Conservation (phyloP, 2,329 filamentous ascomycete species). For the Ceratocystis ficicola region DNA sequence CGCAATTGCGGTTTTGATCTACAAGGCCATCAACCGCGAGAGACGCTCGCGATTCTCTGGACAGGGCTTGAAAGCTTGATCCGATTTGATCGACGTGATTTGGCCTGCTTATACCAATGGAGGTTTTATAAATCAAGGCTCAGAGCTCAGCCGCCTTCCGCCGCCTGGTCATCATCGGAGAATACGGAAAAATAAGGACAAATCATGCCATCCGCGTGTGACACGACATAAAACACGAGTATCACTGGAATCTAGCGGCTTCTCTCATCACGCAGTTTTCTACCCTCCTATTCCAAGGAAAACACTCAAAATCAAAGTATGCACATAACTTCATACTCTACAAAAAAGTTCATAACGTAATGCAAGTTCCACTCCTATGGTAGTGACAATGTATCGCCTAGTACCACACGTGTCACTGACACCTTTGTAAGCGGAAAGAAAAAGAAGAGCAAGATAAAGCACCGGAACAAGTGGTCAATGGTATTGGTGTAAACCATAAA, state of each 20-base stretch:
- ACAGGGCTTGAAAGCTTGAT: not conserved
- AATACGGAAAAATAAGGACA: not conserved
- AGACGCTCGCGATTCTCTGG: slow-evolving; percentile 2
- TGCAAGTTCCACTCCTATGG: not conserved
- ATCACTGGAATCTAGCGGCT: not conserved
- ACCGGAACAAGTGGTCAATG: not conserved
- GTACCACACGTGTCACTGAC: too few relatives aligned
- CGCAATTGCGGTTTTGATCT: slow-evolving; percentile 15
- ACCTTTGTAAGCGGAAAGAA: not conserved
- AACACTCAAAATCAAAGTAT: not conserved
- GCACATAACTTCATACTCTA: not conserved
- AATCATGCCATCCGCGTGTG: too few relatives aligned
- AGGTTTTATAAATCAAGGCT: too few relatives aligned
- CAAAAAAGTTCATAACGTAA: not conserved
- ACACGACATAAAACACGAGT: too few relatives aligned
- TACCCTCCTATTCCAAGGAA: not conserved
- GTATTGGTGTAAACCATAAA: not conserved
- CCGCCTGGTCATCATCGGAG: not conserved
- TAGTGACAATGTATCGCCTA: too few relatives aligned
- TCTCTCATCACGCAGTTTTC: not conserved
- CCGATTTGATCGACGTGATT: not conserved
- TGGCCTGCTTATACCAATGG: too few relatives aligned
- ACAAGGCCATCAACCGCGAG: slow-evolving; percentile 16
- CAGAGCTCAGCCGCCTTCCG: too few relatives aligned
- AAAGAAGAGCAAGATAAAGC: too few relatives aligned